These are phyloP conservation scores for Fraxinus sp. DNA, from an alignment of 305 asterid genomes.

Conservation along the genomic window DNA sequence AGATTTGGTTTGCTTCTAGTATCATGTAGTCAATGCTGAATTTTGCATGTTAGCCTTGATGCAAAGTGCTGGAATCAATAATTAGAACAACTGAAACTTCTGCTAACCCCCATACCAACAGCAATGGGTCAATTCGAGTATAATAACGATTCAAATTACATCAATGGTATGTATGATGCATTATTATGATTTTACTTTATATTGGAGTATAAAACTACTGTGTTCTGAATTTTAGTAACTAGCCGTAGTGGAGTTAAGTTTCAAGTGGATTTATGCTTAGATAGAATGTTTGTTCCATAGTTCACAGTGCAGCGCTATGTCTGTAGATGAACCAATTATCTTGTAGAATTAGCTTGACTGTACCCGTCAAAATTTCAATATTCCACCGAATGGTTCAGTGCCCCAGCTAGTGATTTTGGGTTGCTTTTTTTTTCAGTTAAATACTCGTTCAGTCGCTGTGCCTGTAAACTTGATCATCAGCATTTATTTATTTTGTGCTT, in stretches of 20 bases:
- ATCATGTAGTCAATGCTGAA: neutral
- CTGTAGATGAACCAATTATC: conserved; percentile 8
- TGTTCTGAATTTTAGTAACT: neutral
- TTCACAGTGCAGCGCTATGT: neutral
- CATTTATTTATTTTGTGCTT: neutral
- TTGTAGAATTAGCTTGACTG: neutral
- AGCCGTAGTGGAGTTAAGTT: neutral
- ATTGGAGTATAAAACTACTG: neutral
- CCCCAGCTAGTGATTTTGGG: neutral
- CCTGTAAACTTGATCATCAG: neutral
- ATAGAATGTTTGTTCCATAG: neutral
- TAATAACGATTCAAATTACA: neutral
- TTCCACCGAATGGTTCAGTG: neutral
- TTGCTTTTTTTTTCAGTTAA: neutral
- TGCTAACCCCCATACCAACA: neutral
- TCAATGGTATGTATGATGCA: neutral
- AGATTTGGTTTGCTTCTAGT: neutral
- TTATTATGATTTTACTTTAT: neutral
- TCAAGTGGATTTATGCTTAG: neutral
- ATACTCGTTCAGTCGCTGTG: neutral
- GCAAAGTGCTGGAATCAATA: neutral
- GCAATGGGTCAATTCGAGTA: neutral
- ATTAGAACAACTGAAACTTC: neutral
- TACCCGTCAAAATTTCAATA: neutral
- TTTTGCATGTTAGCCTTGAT: neutral